Base-by-base conservation (phyloP, 148 eudicot genomes). In the Rheum nobile region DNA sequence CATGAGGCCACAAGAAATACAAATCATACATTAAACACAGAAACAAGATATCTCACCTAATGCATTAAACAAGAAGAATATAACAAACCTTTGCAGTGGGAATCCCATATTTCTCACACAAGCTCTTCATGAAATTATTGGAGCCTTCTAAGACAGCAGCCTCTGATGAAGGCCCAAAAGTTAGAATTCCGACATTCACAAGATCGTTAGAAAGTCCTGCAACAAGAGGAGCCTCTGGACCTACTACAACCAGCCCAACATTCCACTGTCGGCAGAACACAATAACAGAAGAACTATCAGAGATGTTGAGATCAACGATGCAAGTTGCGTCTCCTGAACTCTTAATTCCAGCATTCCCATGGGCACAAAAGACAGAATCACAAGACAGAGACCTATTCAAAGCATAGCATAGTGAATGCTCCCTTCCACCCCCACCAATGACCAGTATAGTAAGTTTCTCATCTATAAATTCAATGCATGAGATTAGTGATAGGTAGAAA, bases 161-260 rank as follows among this genome's bases (percentile, higher is more conserved):
- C n/a, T n/a, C n/a, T n/a, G n/a, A n/a, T n/a, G n/a, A n/a, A n/a
- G n/a, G n/a, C n/a, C n/a, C n/a, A n/a, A 94, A 94, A 35, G 97
- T 83, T 48, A 87, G 91, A 74, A 94, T 86, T 69, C 96, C 96
- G 79, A 87, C 91, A 72, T 83, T 83, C 17, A 77, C 83, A 71
- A 94, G 90, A 76, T 91, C 93, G 46, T 94, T 91, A 72, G 93
- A 87, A 67, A 94, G 97, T 78, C 98, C 98, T n/a, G 91, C 85
- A 74, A 94, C 97, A 72, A 91, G 98, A 35, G 96, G 97, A 47
- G 90, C 98, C 83, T 94, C 97, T n/a, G 98, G 98, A 76, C 98
- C 98, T 8, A 94, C 80, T 73, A 94, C 96, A 80, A 94, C 97
- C 24, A 94, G 68, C 11, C 92, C 92, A 39, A 94, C 85, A 57